Percentiles rank a stretch among this genome's conserved stretches.
Evolutionary conservation across 2,329 filamentous ascomycete species (phyloP).

Genomic region (Trichoderma afroharzianum): DNA sequence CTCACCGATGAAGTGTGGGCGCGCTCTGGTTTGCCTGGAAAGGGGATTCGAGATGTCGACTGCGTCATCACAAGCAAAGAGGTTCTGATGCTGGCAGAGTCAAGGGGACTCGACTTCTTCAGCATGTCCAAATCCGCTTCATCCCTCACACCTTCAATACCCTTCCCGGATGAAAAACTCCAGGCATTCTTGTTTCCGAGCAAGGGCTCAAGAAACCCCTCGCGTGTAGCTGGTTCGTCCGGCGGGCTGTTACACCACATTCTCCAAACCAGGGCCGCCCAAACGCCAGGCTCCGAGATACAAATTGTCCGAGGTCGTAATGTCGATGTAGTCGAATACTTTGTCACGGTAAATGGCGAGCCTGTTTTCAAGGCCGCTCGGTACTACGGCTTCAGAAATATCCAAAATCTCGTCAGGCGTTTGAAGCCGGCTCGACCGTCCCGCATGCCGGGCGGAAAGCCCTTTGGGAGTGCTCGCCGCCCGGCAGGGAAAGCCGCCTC

Average conservation of each 20-base stretch:
- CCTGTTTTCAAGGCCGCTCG: constrained; percentile 75
- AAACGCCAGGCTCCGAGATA: constrained; percentile 68
- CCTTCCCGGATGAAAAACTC: constrained; percentile 71
- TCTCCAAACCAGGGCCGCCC: constrained; percentile 68
- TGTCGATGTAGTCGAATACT: constrained; percentile 84
- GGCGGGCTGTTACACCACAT: constrained; percentile 88
- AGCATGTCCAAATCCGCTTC: constrained; percentile 59
- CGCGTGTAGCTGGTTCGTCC: constrained; percentile 67
- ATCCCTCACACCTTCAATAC: constrained; percentile 35
- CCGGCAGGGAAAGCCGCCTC: constrained; percentile 46
- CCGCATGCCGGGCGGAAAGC: constrained; percentile 72
- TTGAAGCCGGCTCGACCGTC: constrained; percentile 77
- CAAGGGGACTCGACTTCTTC: constrained; percentile 74
- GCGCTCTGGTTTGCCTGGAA: constrained; percentile 43
- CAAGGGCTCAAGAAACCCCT: constrained; percentile 40
- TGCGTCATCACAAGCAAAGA: constrained; percentile 98
- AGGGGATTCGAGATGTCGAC: constrained; percentile 80
- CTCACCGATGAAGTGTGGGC: constrained; percentile 78
- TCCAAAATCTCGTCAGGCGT: constrained; percentile 93
- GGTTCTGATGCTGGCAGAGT: constrained; percentile 81
- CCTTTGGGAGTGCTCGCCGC: constrained; percentile 53
- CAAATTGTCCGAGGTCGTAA: constrained; percentile 75
- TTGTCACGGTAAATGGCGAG: constrained; percentile 56
- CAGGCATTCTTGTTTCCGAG: constrained; percentile 70
- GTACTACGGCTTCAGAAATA: constrained; percentile 97